These are phyloP conservation scores for Leccinum subrobustum DNA, from an alignment of 1,284 basidiomycete genomes.

Conservation along the genomic window DNA sequence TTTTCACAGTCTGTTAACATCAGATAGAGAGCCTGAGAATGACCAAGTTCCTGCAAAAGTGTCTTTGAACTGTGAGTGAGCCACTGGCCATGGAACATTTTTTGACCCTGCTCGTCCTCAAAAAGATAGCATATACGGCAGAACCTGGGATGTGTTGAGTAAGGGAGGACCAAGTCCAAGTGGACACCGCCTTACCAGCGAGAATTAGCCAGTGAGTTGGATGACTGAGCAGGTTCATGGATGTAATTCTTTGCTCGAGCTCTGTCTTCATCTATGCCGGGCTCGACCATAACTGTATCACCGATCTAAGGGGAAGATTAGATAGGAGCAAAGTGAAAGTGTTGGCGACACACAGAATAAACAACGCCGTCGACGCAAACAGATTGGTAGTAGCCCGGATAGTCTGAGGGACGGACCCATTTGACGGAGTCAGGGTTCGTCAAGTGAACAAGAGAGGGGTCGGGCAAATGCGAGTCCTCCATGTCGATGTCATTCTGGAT, in stretches of 20 bases:
- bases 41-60: conserved; percentile 60
- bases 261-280: conserved; percentile 45
- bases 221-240: conserved; percentile 38
- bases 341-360: conserved; percentile 45
- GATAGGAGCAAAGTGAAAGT: not conserved
- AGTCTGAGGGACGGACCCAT: conserved; percentile 43
- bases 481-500: conserved; percentile 27
- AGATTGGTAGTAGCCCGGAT: conserved; percentile 39
- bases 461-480: conserved; percentile 23
- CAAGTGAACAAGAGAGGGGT: conserved; percentile 38
- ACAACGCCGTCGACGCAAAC: conserved; percentile 52
- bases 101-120: conserved; percentile 38
- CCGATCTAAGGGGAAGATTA: conserved; percentile 43
- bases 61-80: conserved; percentile 63
- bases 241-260: conserved; percentile 37
- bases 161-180: not conserved
- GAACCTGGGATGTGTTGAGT: conserved; percentile 46
- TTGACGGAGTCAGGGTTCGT: conserved; percentile 45
- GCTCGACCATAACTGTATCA: conserved; percentile 59
- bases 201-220: conserved; percentile 47
- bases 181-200: conserved; percentile 44
- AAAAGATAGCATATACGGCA: conserved; percentile 60
- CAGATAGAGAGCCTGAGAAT: conserved; percentile 55
- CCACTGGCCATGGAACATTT: conserved; percentile 67
- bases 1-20: conserved; percentile 52